A percentile compares a stretch with the other conserved stretches of the same genome.
phyloP scores from a whole-genome alignment of 2,329 filamentous ascomycete species.

The Zasmidium angulare region DNA sequence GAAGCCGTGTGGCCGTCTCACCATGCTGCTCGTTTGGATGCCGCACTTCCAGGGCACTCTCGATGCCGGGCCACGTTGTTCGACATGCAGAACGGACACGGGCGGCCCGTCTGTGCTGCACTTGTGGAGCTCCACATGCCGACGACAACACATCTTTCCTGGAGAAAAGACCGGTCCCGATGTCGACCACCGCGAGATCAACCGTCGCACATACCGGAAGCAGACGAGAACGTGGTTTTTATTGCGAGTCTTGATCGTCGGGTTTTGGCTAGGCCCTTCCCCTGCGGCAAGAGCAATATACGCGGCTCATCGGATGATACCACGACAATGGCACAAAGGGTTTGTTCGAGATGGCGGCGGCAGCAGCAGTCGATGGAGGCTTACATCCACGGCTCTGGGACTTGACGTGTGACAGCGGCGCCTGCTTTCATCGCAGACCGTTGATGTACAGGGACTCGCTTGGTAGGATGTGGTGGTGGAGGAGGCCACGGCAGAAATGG shows the following conservation, averaged over 20 bases:
- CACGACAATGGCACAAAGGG: neutral
- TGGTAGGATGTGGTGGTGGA: neutral
- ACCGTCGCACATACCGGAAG: neutral
- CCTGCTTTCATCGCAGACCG: too few species aligned
- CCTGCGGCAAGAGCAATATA: neutral
- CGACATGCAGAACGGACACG: neutral
- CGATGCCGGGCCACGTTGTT: neutral
- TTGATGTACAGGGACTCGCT: too few species aligned
- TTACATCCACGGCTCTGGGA: neutral
- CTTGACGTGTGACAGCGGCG: neutral
- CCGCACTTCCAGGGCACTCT: neutral
- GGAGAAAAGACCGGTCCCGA: neutral
- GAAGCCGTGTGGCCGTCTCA: neutral
- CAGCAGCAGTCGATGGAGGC: neutral
- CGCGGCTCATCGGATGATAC: neutral
- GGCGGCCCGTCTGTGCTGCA: neutral
- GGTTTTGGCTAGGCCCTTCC: neutral
- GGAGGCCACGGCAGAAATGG: neutral
- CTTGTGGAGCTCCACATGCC: neutral
- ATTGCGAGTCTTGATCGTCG: conserved; percentile 12
- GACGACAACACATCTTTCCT: neutral
- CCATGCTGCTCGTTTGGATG: neutral
- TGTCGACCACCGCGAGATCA: neutral
- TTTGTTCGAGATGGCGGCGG: neutral
- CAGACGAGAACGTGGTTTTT: conserved; percentile 15